Evolutionary conservation across 176 grass and related monocot genomes (phyloP), one percentile per base, ranked within the genome.

Genomic region (Areca catechu): DNA sequence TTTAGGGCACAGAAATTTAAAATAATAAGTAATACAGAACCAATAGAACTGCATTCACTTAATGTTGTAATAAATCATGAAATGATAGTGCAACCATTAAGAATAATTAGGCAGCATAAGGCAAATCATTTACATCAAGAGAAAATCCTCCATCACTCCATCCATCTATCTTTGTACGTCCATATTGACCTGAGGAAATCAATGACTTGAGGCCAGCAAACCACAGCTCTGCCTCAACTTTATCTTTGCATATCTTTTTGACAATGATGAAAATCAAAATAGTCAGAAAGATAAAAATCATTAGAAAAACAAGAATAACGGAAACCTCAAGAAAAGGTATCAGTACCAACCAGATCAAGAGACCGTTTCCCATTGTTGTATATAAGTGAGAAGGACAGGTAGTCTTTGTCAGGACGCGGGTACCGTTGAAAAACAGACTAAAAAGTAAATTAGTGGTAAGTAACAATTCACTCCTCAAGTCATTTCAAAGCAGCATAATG

Each of bases 371-470:
- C 83, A 52, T 74, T 79, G 50, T 83, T 89, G 65, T 98, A 92
- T 73, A 98, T 76, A 71, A 98, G 84, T 62, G 93, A 98, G 60
- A 98, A 98, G 61, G 93, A 92, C 62, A 92, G 73, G 77, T 92
- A 82, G 16, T 92, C 84, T 70, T 98, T 98, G 19, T 98, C 93
- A 19, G 93, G 87, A 47, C 82, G 81, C 18, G 79, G 73, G 83
- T 82, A 98, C 55, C 87, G 88, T 80, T 98, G 93, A 48, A 98
- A 96, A 61, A 98, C 87, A 62, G 83, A 56, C 93, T 98, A 81
- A 51, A 71, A 47, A 74, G 2, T 43, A 43, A 43, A 43, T 14
- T 3, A 43, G 1, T 0, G 6, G 34, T 43, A 43, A 43, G 6
- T 43, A 43, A 43, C 10, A 1, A 43, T 43, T 43, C 34, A 43